Percentiles rank a stretch among this genome's conserved stretches.
phyloP scores from a whole-genome alignment of 345 rosid species.

The Eucalyptus tenuipes region DNA sequence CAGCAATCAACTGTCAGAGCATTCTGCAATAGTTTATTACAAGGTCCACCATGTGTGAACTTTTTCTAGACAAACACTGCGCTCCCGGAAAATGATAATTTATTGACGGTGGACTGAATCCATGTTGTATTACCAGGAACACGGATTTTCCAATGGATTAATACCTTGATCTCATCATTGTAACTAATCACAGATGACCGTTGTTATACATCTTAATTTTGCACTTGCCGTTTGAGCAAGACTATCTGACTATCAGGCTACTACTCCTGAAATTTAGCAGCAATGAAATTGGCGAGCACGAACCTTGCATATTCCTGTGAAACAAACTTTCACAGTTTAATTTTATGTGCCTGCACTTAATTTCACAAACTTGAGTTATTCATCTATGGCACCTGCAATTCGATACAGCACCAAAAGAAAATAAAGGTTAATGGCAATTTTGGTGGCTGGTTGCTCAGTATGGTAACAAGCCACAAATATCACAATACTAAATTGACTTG shows the following conservation, averaged over 20 bases:
- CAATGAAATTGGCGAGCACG: background rate
- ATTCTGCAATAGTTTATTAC: background rate
- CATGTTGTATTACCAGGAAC: background rate
- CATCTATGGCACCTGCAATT: background rate
- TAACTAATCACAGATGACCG: background rate
- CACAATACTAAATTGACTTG: fast-evolving
- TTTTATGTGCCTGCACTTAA: background rate
- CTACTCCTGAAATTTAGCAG: background rate
- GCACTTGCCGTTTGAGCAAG: background rate
- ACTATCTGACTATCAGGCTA: background rate
- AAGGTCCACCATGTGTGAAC: background rate
- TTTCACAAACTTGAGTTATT: background rate
- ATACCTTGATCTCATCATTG: background rate
- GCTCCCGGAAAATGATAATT: background rate
- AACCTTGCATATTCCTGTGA: background rate
- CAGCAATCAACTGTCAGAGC: too few species aligned
- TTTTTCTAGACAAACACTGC: background rate
- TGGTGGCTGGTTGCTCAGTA: background rate
- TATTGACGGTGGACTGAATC: background rate
- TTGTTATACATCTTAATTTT: background rate
- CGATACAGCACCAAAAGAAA: background rate
- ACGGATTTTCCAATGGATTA: background rate
- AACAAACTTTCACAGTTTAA: background rate
- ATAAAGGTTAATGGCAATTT: background rate
- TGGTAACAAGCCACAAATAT: background rate